Base-by-base conservation (phyloP, 2,329 filamentous ascomycete species). In the Ophiostoma pallidulum region DNA sequence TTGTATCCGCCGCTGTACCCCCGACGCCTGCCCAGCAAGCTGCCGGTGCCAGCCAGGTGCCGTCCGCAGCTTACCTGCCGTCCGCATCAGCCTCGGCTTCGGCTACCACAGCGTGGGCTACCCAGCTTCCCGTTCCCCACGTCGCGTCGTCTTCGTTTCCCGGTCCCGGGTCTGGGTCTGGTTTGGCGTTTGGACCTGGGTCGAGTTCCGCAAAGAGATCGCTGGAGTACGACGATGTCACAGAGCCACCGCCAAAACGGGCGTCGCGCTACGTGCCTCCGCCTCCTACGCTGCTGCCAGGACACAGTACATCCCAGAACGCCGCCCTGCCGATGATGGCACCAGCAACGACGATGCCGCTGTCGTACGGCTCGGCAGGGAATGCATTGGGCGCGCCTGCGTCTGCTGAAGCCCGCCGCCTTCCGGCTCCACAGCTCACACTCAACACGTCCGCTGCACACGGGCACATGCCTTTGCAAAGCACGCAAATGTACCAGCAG, bases 371-470 rank as follows among this genome's bases (percentile, higher is more conserved):
- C 8, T 37, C 46, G 14, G 10, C 41, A 12, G 26, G 24, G 13
- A 22, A 28, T 20, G 19, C 19, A 12, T 26, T 29, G 4, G 22
- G 32, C 10, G 19, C 39, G 12, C 33, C 22, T 9, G 20, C 44
- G 22, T 19, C 49, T 2, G 24, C 42, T 6, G 65, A 70, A 28
- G 51, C 64, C 0, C 56, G 63, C 14, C 76, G 84, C 36, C 70
- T 89, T 13, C 80, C 84, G 14, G 74, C 84, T 4, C 86, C 86
- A 20, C 84, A 82, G 52, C 72, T 90, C n/a, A 77, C 80, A 8
- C 68, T 85, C 37, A 75, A 82, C 46, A 78, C 78, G 3, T 68
- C 64, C 49, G 59, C 66, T 28, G 26, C 45, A 6, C 50, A 51
- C 16, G 19, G 36, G 13, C 38, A 45, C 4, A 9, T 29, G 4